phyloP scores from a whole-genome alignment of 1,284 basidiomycete species.

The Cryptococcus hybrid region DNA sequence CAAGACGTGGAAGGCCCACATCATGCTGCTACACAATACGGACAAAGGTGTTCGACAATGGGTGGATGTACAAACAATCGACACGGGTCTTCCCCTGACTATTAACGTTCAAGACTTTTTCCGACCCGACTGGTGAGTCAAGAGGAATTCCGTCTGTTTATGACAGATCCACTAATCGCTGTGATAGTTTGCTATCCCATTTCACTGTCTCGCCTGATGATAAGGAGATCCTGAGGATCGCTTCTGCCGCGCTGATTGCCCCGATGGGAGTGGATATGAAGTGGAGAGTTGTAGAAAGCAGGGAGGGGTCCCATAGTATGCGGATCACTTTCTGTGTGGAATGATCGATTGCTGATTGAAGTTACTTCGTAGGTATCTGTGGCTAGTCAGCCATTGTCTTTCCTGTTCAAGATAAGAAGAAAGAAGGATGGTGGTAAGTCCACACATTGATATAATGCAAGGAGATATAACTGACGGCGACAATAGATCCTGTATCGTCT shows the following conservation, averaged over 20 bases:
- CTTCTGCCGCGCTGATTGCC: constrained; percentile 37
- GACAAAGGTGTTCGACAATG: constrained; percentile 13
- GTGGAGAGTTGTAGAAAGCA: constrained; percentile 24
- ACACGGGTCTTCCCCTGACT: constrained; percentile 46
- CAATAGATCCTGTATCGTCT: constrained; percentile 13
- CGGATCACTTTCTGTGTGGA: not conserved
- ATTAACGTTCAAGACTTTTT: constrained; percentile 54
- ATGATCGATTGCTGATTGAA: not conserved
- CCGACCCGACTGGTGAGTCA: constrained; percentile 42
- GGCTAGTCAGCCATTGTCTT: constrained; percentile 36
- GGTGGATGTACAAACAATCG: constrained; percentile 32
- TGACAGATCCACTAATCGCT: not conserved
- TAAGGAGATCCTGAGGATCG: constrained; percentile 41
- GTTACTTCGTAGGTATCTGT: constrained; percentile 25
- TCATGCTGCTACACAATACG: constrained; percentile 25
- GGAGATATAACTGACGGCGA: not conserved
- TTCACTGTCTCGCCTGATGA: constrained; percentile 50
- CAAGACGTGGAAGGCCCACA: constrained; percentile 20
- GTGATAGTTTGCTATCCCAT: constrained; percentile 43
- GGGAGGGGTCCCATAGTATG: constrained; percentile 8
- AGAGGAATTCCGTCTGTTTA: not conserved
- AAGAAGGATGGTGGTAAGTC: not conserved
- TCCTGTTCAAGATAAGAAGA: constrained; percentile 40
- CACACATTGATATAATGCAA: not conserved
- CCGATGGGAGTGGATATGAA: constrained; percentile 10